Evolutionary conservation across 2,329 filamentous ascomycete species (phyloP).

Genomic region (Gremmenia infestans): DNA sequence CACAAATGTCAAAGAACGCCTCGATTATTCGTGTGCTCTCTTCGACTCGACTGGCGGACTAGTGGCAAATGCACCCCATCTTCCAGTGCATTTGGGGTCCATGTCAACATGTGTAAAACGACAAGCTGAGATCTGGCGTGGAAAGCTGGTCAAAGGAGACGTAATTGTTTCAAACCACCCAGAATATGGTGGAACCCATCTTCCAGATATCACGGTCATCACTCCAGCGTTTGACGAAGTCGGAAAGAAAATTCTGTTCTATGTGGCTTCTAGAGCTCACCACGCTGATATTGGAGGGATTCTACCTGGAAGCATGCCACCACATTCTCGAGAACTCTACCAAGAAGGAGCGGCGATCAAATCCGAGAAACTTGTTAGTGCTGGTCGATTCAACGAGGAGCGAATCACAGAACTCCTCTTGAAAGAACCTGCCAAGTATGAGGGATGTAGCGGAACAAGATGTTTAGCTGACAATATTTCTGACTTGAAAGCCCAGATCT

Average conservation of each 20-base stretch:
- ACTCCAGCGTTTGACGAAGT: slow-evolving; percentile 69
- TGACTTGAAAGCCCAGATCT: slow-evolving; percentile 81
- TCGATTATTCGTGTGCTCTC: slow-evolving; percentile 79
- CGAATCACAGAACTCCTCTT: slow-evolving; percentile 68
- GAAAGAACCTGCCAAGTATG: slow-evolving; percentile 66
- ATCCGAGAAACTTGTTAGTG: slow-evolving; percentile 66
- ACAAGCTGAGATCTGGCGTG: slow-evolving; percentile 75
- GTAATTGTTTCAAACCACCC: slow-evolving; percentile 82
- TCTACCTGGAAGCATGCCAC: slow-evolving; percentile 77
- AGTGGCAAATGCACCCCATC: slow-evolving; percentile 74
- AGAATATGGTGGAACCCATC: slow-evolving; percentile 76
- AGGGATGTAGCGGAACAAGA: slow-evolving; percentile 72
- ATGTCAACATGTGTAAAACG: slow-evolving; percentile 82
- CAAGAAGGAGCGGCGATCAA: slow-evolving; percentile 63
- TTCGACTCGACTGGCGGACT: slow-evolving; percentile 72
- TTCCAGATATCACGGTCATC: slow-evolving; percentile 78
- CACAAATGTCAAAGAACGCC: slow-evolving; percentile 75
- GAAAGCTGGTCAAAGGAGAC: slow-evolving; percentile 71
- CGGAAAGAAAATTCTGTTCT: slow-evolving; percentile 42
- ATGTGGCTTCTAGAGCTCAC: slow-evolving; percentile 48
- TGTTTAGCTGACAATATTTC: slow-evolving; percentile 80
- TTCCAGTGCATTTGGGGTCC: slow-evolving; percentile 75
- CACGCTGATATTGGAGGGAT: slow-evolving; percentile 84
- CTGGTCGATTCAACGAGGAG: slow-evolving; percentile 74
- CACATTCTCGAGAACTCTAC: slow-evolving; percentile 60